Evolutionary conservation across 495 filamentous ascomycete genomes (phyloP).

Genomic region (Neurospora pannonica): DNA sequence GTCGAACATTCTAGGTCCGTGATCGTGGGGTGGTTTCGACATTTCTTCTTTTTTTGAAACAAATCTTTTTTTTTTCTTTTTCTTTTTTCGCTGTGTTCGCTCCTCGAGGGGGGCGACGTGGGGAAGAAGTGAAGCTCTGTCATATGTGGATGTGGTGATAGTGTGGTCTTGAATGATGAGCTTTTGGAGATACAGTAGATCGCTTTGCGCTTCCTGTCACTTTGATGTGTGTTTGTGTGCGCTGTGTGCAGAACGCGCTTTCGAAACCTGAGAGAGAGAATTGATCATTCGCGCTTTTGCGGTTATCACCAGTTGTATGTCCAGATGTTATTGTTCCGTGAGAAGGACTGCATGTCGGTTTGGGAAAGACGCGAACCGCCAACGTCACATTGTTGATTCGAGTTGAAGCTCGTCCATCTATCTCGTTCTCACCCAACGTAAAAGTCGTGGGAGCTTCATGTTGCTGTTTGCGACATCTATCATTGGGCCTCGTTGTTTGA

Average conservation of each 20-base stretch:
- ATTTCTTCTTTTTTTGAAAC: constrained; percentile 3
- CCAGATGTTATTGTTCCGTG: neutral
- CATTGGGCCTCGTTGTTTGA: neutral
- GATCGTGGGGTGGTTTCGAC: constrained; percentile 28
- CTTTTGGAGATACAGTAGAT: neutral
- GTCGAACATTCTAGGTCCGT: constrained; percentile 17
- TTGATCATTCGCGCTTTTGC: neutral
- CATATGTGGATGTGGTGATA: neutral
- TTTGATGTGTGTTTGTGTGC: neutral
- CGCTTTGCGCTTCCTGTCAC: neutral
- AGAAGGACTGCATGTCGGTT: neutral
- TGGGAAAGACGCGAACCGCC: neutral
- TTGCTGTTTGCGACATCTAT: neutral
- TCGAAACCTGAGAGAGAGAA: too few relatives aligned
- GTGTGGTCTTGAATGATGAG: neutral
- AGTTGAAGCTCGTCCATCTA: neutral
- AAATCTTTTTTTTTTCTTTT: neutral
- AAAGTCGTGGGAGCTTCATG: neutral
- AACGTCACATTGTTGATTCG: neutral
- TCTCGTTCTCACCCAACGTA: neutral
- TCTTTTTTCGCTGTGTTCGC: neutral
- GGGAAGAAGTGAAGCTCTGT: neutral
- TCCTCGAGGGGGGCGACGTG: neutral
- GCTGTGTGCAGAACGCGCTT: neutral
- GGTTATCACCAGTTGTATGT: neutral